phyloP scores from a whole-genome alignment of 495 filamentous ascomycete species.

The Neurospora intermedia region DNA sequence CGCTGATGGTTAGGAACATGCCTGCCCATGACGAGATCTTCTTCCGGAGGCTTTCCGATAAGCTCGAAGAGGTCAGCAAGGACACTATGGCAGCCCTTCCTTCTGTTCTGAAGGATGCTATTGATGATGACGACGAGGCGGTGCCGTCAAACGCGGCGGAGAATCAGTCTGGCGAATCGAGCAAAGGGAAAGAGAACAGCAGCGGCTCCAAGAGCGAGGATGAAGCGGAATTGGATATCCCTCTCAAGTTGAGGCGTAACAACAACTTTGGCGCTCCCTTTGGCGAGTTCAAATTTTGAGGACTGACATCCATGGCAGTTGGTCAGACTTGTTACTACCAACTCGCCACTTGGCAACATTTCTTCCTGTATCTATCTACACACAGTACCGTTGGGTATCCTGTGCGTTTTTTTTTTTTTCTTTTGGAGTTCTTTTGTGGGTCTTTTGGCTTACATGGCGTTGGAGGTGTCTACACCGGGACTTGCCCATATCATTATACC shows the following conservation, averaged over 20 bases:
- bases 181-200: constrained; percentile 10
- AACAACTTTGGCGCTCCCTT: constrained; percentile 49
- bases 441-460: not conserved
- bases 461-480: not conserved
- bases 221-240: constrained; percentile 39
- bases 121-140: constrained; percentile 8
- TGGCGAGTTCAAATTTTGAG: constrained; percentile 14
- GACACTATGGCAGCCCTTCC: constrained; percentile 27
- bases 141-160: not conserved
- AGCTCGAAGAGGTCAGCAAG: constrained; percentile 29
- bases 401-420: not conserved
- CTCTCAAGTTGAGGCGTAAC: constrained; percentile 46
- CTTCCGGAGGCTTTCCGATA: constrained; percentile 30
- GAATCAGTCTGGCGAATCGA: constrained; percentile 1
- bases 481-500: not conserved
- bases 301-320: not conserved
- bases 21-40: constrained; percentile 38
- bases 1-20: constrained; percentile 34
- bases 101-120: constrained; percentile 24
- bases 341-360: not conserved
- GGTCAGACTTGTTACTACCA: not conserved
- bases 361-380: not conserved
- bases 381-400: not conserved
- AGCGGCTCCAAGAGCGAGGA: constrained; percentile 19
- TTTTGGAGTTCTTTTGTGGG: not conserved